Percentiles rank a stretch among this genome's conserved stretches.
Evolutionary conservation across 2,329 filamentous ascomycete genomes (phyloP).

Genomic region (Knufia fluminis): DNA sequence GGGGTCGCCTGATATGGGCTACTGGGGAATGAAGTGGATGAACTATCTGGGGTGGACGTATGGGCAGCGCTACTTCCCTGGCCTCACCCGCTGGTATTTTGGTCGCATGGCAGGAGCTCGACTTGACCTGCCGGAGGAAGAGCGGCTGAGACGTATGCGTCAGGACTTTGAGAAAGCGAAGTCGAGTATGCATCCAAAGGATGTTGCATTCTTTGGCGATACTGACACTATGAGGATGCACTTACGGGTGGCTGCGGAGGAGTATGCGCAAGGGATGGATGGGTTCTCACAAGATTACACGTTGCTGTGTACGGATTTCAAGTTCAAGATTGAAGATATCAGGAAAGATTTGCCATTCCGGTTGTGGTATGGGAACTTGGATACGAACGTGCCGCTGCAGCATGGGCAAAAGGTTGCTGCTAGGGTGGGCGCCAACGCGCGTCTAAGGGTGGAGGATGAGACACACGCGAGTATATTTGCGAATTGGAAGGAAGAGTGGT

Average conservation of each 20-base stretch:
- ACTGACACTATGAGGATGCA: background rate
- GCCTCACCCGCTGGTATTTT: slow-evolving; percentile 24
- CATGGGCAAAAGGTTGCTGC: slow-evolving; percentile 28
- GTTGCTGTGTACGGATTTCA: slow-evolving; percentile 25
- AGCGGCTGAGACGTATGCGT: slow-evolving; percentile 18
- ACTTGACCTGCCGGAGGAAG: slow-evolving; percentile 29
- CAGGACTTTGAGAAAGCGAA: slow-evolving; percentile 22
- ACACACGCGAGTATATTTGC: slow-evolving; percentile 24
- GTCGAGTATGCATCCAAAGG: slow-evolving; percentile 15
- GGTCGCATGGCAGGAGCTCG: slow-evolving; percentile 22
- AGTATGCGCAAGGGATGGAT: slow-evolving; percentile 27
- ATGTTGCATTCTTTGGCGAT: background rate
- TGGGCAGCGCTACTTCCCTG: slow-evolving; percentile 25
- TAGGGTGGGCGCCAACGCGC: slow-evolving; percentile 26
- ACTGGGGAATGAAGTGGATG: slow-evolving; percentile 23
- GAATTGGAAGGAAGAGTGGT: slow-evolving; percentile 4
- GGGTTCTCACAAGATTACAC: slow-evolving; percentile 26
- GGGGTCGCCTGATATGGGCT: slow-evolving; percentile 30
- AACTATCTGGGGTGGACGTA: slow-evolving; percentile 26
- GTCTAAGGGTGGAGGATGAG: slow-evolving; percentile 28
- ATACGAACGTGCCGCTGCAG: slow-evolving; percentile 27
- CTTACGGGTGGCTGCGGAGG: slow-evolving; percentile 15
- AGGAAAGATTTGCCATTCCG: slow-evolving; percentile 28
- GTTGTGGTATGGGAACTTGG: slow-evolving; percentile 31
- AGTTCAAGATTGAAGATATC: slow-evolving; percentile 31